Evolutionary conservation across 2,329 filamentous ascomycete genomes (phyloP), one percentile per base, ranked within the genome.

Genomic region (Penicillium sp.): DNA sequence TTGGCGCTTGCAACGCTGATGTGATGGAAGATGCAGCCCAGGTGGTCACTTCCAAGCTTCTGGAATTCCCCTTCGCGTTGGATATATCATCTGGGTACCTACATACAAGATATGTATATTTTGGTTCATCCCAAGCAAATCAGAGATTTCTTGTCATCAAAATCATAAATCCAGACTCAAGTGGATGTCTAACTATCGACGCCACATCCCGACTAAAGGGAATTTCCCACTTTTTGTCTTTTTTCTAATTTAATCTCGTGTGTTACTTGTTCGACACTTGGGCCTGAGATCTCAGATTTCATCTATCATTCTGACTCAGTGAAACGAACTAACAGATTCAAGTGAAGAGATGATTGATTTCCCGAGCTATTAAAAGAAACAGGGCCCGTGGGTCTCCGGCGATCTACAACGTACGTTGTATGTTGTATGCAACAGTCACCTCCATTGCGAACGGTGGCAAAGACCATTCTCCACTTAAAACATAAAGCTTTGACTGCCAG

Each of bases 1-100:
- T 58, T 50, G 61, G 58, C 58, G 58, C 58, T 61, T 57, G 54
- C 39, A n/a, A n/a, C n/a, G 35, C 38, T 45, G 48, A 54, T 53
- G 46, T 56, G 51, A 50, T 49, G 50, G 39, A 30, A 48, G 50
- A 40, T 49, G 47, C 32, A 50, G 14, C 45, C 35, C 43, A 42
- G n/a, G n/a, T n/a, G n/a, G 42, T 50, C 40, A 41, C 41, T 40
- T 39, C 11, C 35, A 11, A 44, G 14, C 36, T 10, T 16, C n/a
- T 38, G 35, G 35, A 35, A 32, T 11, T 9, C n/a, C n/a, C n/a
- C n/a, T n/a, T n/a, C n/a, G n/a, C n/a, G n/a, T n/a, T n/a, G n/a
- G n/a, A n/a, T n/a, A n/a, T n/a, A 41, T 13, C 39, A 41, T 30
- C 4, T 8, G 23, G 23, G 23, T 23, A 23, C 23, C 23, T 23